phyloP scores from a whole-genome alignment of 1,284 basidiomycete genomes.

The Ustilago tritici region DNA sequence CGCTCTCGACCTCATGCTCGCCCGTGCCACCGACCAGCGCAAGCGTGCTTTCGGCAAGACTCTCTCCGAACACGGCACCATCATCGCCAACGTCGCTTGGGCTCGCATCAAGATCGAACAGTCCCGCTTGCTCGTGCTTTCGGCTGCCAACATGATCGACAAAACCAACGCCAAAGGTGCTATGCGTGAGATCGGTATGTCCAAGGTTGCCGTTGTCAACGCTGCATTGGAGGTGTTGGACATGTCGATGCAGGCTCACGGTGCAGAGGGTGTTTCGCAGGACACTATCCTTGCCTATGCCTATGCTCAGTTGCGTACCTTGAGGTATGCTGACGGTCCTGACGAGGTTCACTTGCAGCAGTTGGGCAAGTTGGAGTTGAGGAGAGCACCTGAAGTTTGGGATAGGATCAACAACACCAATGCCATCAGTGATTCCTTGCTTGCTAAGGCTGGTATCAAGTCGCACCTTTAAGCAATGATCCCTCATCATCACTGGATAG shows the following conservation, averaged over 20 bases:
- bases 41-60: conserved; percentile 95
- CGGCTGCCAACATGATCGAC: conserved; percentile 95
- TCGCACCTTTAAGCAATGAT: conserved; percentile 41
- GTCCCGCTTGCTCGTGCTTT: conserved; percentile 86
- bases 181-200: conserved; percentile 94
- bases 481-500: neutral
- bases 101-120: conserved; percentile 92
- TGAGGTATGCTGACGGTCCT: conserved; percentile 63
- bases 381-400: conserved; percentile 57
- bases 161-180: conserved; percentile 90
- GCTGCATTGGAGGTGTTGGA: conserved; percentile 90
- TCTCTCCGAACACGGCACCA: conserved; percentile 91
- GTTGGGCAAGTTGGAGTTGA: conserved; percentile 82
- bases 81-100: conserved; percentile 88
- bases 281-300: conserved; percentile 84
- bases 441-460: conserved; percentile 55
- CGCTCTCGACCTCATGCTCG: conserved; percentile 87
- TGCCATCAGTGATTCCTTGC: conserved; percentile 36
- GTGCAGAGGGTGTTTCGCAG: conserved; percentile 92
- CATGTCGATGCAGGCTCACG: conserved; percentile 88
- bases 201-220: conserved; percentile 87
- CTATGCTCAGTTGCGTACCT: conserved; percentile 84
- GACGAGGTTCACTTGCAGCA: conserved; percentile 89
- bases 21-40: conserved; percentile 88
- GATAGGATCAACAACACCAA: conserved; percentile 46